Base-by-base conservation (phyloP, 75 land plant genomes). In the Picea glauca region DNA sequence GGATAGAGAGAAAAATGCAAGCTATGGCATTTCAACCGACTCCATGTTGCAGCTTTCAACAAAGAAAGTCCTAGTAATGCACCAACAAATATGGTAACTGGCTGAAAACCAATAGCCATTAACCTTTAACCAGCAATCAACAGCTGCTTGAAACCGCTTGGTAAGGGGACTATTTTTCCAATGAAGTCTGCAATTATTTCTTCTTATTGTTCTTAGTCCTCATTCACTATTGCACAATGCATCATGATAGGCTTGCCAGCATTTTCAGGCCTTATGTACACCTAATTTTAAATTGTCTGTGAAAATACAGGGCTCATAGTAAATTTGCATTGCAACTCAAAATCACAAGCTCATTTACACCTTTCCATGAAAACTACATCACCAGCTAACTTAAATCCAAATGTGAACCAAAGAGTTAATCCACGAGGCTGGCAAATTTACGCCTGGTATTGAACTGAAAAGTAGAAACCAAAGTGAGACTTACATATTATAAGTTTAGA, bases 101-200 rank as follows among this genome's bases (percentile, higher is more conserved):
- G 76, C 76, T 75, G 76, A 31, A 50, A 75, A 75, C 14, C 76
- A 75, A 58, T 20, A 54, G 76, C 59, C 76, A 75, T 75, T 58
- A 75, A 58, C 76, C 5, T 57, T 58, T 58, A 75, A 13, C 58
- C 59, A 75, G 33, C 31, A 75, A 75, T 5, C 46, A 18, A 75
- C 76, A 58, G 63, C 63, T 5, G 20, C 8, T 62, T 4, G 23
- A 62, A 62, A 62, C 63, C 23, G 18, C 20, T 20, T 5, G 23
- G 63, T 23, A 20, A 62, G 63, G 63, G 56, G 56, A 50, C 56
- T 50, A 50, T 62, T 1, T 23, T 62, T 62, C 63, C 20, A 21
- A 5, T 62, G 0, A 20, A 20, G 5, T 18, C 8, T 62, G 63
- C 63, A 62, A 21, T 18, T 4, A 62, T 20, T 20, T 20, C 17